Evolutionary conservation across 2,329 filamentous ascomycete species (phyloP), one percentile per base, ranked within the genome.

Genomic region (Trichoderma koningii): DNA sequence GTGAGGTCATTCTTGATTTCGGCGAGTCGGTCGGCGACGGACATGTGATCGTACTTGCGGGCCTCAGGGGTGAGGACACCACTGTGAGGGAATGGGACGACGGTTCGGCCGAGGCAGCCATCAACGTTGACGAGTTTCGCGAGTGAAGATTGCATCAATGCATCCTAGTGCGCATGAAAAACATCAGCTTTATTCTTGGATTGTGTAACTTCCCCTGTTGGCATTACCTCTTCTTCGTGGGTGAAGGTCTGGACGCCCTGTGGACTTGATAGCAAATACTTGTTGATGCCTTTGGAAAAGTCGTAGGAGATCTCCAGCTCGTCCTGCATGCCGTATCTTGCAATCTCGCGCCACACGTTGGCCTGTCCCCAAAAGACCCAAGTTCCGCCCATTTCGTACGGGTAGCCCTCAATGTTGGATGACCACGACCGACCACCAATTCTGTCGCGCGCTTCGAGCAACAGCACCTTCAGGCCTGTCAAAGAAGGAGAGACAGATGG

Each of bases 21-120:
- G 17, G 59, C 48, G n/a, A 62, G 41, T 1, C 59, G 59, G 26
- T 62, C 48, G 38, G 59, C 59, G 12, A 62, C 59, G n/a, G 59
- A 52, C 59, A 62, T 62, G 23, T 62, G 59, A n/a, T 62, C 59
- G 48, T 62, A 62, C 26, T 62, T 62, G n/a, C 59, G 59, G 23
- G 59, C 59, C 50, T 62, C 59, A 3, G 48, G 48, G 23, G 34
- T 52, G 3, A 62, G 26, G 12, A 62, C 59, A 1, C 59, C 59
- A 9, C 59, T 62, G 26, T 62, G 59, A 15, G 59, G 59, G 23
- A 53, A 62, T 34, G 59, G 59, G 3, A 62, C 48, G 5, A 62
- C 59, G 14, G 28, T 62, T 62, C 48, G 41, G 15, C 59, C 59
- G 15, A 53, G 26, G 48, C 59, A 62, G 44, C 59, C 59, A 30